Base-by-base conservation (phyloP, 2,329 filamentous ascomycete genomes). In the Monilinia laxa region DNA sequence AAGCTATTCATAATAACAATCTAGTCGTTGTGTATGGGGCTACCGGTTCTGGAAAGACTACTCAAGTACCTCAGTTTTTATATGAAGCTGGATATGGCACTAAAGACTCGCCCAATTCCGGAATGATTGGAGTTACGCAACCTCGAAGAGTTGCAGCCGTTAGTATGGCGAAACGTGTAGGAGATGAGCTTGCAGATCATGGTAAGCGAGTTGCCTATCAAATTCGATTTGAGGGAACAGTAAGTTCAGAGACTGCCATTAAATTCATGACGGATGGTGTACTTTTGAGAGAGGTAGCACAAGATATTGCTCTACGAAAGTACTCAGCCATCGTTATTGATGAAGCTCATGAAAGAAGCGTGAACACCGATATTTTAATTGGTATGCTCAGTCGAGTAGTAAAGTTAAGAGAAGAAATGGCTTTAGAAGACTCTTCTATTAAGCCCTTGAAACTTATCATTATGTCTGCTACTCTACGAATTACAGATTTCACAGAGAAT, bases 211-310 rank as follows among this genome's bases (percentile, higher is more conserved):
- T 99, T 9, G 92, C 91, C 5, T 96, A 98, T 77, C 95, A 93
- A 77, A 97, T 99, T 73, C 90, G 96, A 31, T 99, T 98, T 71
- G 95, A 99, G 75, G 92, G 90, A 60, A 94, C 89, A 0, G 88
- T 90, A 1, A 87, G 88, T 59, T 82, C 87, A 38, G 89, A 92
- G 63, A 99, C 95, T 0, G 90, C 92, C 7, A 87, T 99, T 77
- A 99, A 99, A 77, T 99, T 98, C 80, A 97, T 99, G 93, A 99
- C 95, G 0, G 95, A 99, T 78, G 95, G 95, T 84, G 93, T 99
- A 38, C 81, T 99, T 68, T 84, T 99, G 12, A 89, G 95, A 66
- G 95, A 99, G 78, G 90, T 97, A 64, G 89, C 91, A 0, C 89
- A 95, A 71, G 95, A 99, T 76, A 92, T 98, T 74, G 84, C 92